These are phyloP conservation scores for Cladophialophora chaetospira DNA, from an alignment of 2,329 filamentous ascomycete species.

Conservation along the genomic window DNA sequence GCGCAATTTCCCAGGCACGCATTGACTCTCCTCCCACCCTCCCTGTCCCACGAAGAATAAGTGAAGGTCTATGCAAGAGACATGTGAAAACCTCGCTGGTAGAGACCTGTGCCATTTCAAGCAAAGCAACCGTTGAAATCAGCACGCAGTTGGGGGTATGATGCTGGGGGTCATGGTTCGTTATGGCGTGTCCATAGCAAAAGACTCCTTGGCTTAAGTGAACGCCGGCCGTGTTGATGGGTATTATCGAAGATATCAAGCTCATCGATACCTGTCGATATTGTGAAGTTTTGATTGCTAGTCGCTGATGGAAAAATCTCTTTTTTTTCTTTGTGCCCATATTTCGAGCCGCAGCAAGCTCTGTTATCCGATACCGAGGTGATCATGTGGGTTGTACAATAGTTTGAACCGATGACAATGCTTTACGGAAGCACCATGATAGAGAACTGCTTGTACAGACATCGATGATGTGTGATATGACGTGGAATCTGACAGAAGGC, in stretches of 20 bases:
- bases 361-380: background rate
- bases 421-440: background rate
- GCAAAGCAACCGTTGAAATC: conserved; percentile 15
- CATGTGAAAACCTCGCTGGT: conserved; percentile 13
- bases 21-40: background rate
- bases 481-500: conserved; percentile 12
- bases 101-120: conserved; percentile 11
- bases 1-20: background rate
- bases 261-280: background rate
- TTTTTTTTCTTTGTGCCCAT: background rate
- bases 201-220: background rate
- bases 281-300: background rate
- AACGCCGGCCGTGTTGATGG: conserved; percentile 1
- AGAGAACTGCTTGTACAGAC: conserved; percentile 1
- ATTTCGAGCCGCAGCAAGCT: conserved; percentile 1
- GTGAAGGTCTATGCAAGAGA: conserved; percentile 28
- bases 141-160: conserved; percentile 22
- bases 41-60: conserved; percentile 3
- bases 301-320: conserved; percentile 1
- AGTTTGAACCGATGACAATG: background rate
- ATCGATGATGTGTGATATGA: background rate
- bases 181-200: conserved; percentile 5
- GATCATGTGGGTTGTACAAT: conserved; percentile 5
- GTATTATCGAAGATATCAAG: background rate
- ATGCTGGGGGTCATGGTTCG: conserved; percentile 27